These are phyloP conservation scores for Penicillium fimorum DNA, from an alignment of 495 filamentous ascomycete genomes.

Conservation along the genomic window DNA sequence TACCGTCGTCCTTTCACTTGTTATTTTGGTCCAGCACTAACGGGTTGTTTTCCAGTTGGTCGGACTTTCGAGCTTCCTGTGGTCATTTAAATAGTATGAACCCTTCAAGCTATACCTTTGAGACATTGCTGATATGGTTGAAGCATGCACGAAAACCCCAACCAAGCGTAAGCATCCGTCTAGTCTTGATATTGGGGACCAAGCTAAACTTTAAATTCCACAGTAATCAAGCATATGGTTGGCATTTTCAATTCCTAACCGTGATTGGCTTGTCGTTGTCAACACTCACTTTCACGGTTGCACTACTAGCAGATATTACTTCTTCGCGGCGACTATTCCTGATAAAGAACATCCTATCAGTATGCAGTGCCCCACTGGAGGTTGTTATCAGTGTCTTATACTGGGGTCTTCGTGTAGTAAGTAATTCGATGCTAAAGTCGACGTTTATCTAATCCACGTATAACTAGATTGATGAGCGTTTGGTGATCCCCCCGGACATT, in stretches of 20 bases:
- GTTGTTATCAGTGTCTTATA: slow-evolving; percentile 83
- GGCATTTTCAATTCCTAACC: slow-evolving; percentile 82
- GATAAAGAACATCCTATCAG: slow-evolving; percentile 70
- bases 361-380: slow-evolving; percentile 74
- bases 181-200: slow-evolving; percentile 22
- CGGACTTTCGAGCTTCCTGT: slow-evolving; percentile 67
- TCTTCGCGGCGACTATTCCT: slow-evolving; percentile 62
- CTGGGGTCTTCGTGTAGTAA: slow-evolving; percentile 64
- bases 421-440: background rate
- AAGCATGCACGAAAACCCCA: slow-evolving; percentile 49
- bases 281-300: slow-evolving; percentile 65
- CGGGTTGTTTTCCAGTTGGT: slow-evolving; percentile 31
- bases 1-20: slow-evolving; percentile 23
- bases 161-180: slow-evolving; percentile 39
- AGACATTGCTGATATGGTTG: slow-evolving; percentile 11
- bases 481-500: slow-evolving; percentile 56
- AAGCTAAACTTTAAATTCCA: background rate
- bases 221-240: slow-evolving; percentile 71
- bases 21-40: background rate
- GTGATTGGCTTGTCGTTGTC: slow-evolving; percentile 75
- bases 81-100: slow-evolving; percentile 64
- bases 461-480: slow-evolving; percentile 63
- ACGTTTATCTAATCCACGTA: slow-evolving; percentile 9
- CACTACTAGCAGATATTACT: slow-evolving; percentile 73
- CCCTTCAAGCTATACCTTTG: slow-evolving; percentile 3